Evolutionary conservation across 345 rosid species (phyloP), one percentile per base, ranked within the genome.

Genomic region (Gossypioides kirkii): DNA sequence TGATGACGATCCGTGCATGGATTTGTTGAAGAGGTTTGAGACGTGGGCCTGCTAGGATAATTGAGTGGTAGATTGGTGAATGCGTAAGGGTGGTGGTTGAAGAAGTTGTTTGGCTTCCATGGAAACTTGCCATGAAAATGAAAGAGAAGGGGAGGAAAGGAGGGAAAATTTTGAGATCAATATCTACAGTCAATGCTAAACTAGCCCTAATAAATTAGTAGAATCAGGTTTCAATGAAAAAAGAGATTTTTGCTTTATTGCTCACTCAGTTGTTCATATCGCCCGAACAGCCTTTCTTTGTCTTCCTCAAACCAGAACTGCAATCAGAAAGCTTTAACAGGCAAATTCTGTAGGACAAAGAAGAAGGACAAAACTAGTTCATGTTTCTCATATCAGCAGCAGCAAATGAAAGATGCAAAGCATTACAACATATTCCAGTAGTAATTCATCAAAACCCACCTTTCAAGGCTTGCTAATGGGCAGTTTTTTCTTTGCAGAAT

Each of bases 191-290:
- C 46, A n/a, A n/a, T n/a, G n/a, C n/a, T n/a, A n/a, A n/a, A n/a
- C n/a, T n/a, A n/a, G n/a, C n/a, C n/a, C n/a, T n/a, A n/a, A n/a
- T n/a, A n/a, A n/a, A n/a, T n/a, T n/a, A n/a, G n/a, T n/a, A n/a
- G n/a, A n/a, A n/a, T n/a, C n/a, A n/a, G n/a, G n/a, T n/a, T n/a
- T n/a, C n/a, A n/a, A n/a, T n/a, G n/a, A n/a, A n/a, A n/a, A n/a
- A n/a, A n/a, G 75, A 74, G 72, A 61, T 10, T 4, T 38, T 28
- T 49, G 43, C 61, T 11, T 23, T 22, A 58, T 76, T 56, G 54
- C 92, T 92, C 77, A 92, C 98, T 89, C 70, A 83, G 41, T 84
- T 90, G 98, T 80, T 92, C 92, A 74, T 87, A 90, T 80, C n/a
- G n/a, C n/a, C n/a, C n/a, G n/a, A n/a, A n/a, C n/a, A n/a, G n/a